Conservation (phyloP, 2,329 filamentous ascomycete species). For the Rutstroemia sp. region DNA sequence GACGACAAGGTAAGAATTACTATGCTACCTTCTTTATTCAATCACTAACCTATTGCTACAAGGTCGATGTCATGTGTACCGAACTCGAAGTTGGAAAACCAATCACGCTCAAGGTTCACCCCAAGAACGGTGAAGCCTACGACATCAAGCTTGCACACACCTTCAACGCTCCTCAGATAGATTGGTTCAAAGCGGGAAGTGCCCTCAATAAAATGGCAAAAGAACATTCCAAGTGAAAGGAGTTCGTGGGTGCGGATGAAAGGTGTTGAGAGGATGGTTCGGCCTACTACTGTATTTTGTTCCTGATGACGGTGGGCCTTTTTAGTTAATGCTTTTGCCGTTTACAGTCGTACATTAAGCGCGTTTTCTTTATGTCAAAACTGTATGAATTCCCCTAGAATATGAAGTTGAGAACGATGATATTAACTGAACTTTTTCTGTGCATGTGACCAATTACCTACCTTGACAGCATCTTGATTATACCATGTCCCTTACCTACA, state of each 20-base stretch:
- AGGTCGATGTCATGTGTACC: slow-evolving; percentile 76
- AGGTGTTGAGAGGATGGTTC: not conserved
- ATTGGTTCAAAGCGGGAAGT: slow-evolving; percentile 98
- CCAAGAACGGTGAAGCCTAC: slow-evolving; percentile 74
- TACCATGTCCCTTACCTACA: no score
- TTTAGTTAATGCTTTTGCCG: slow-evolving; percentile 5
- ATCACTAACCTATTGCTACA: not conserved
- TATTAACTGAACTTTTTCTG: not conserved
- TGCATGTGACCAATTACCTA: not conserved
- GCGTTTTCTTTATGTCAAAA: slow-evolving; percentile 6
- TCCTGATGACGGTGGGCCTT: slow-evolving; percentile 3
- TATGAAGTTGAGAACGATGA: not conserved
- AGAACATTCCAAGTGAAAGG: not conserved
- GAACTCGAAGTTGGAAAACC: slow-evolving; percentile 89
- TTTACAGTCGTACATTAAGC: slow-evolving; percentile 9
- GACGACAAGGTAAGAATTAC: slow-evolving; percentile 58
- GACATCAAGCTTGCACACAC: slow-evolving; percentile 85
- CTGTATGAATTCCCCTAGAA: slow-evolving; percentile 3
- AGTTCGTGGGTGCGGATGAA: no score
- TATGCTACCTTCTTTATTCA: not conserved
- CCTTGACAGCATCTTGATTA: no score
- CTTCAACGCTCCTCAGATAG: slow-evolving; percentile 95
- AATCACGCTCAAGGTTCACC: slow-evolving; percentile 85
- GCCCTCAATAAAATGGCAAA: slow-evolving; percentile 95
- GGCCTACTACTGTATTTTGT: slow-evolving; percentile 11